Percentiles rank a stretch among this genome's conserved stretches.
phyloP scores from a whole-genome alignment of 148 eudicot species.

The Spergularia bocconei region DNA sequence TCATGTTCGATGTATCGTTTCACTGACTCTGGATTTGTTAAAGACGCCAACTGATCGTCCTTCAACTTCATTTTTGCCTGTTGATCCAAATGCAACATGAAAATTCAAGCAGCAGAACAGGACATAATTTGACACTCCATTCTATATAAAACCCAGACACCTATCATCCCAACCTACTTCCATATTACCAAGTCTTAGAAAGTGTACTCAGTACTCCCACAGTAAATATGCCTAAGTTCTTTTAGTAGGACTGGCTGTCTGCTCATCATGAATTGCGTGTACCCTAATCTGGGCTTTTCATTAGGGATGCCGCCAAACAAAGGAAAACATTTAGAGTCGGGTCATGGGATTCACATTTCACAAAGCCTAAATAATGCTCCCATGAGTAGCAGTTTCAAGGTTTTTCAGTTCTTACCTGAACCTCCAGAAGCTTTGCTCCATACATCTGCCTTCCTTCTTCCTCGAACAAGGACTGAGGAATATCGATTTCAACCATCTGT shows the following conservation, averaged over 20 bases:
- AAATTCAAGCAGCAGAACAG: slow-evolving; percentile 1
- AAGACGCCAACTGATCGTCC: slow-evolving; percentile 74
- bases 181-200: not conserved
- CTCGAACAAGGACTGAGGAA: slow-evolving; percentile 86
- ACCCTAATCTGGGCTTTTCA: not conserved
- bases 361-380: not conserved
- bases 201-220: not conserved
- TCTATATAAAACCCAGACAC: not conserved
- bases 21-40: slow-evolving; percentile 75
- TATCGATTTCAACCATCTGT: slow-evolving; percentile 87
- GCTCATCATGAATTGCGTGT: not conserved
- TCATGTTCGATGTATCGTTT: slow-evolving; percentile 67
- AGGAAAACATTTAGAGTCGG: not conserved
- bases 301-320: not conserved
- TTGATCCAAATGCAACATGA: slow-evolving; percentile 10
- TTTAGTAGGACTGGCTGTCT: not conserved
- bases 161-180: not conserved
- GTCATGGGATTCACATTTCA: no score
- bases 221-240: not conserved
- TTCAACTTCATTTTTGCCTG: slow-evolving; percentile 78
- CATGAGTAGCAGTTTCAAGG: not conserved
- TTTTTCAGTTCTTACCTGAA: slow-evolving; percentile 62
- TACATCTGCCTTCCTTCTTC: slow-evolving; percentile 95
- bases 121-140: not conserved
- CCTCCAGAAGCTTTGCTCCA: slow-evolving; percentile 75